These are phyloP conservation scores for Coniophora puteana DNA, from an alignment of 1,284 basidiomycete species.

Conservation along the genomic window DNA sequence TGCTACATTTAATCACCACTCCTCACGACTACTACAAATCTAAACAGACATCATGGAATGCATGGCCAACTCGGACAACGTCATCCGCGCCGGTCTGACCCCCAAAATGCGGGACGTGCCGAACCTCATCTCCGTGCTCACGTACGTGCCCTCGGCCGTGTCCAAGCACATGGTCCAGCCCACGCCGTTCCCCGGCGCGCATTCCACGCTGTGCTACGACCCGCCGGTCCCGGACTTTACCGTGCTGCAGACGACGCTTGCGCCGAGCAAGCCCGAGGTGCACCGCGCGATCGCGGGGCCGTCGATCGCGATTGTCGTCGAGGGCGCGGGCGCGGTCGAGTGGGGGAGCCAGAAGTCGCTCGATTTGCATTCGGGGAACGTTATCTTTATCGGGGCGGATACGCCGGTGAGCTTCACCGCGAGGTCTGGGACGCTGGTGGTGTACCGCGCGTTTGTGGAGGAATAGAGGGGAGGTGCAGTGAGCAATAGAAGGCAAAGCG, in stretches of 20 bases:
- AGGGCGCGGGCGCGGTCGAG: conserved; percentile 58
- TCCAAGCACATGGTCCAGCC: conserved; percentile 70
- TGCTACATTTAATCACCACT: neutral
- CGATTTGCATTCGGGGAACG: conserved; percentile 64
- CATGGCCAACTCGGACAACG: conserved; percentile 99
- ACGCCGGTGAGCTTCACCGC: conserved; percentile 39
- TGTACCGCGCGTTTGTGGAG: conserved; percentile 79
- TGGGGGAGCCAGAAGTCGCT: conserved; percentile 43
- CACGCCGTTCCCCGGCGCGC: conserved; percentile 38
- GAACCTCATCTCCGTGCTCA: conserved; percentile 86
- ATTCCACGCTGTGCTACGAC: conserved; percentile 65
- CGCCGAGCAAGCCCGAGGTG: conserved; percentile 41
- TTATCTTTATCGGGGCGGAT: conserved; percentile 83
- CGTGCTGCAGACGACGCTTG: conserved; percentile 67
- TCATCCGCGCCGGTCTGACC: conserved; percentile 96
- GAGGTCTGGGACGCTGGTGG: conserved; percentile 31
- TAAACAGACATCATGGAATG: conserved; percentile 97
- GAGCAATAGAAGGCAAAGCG: too few relatives aligned
- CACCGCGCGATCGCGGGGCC: conserved; percentile 77
- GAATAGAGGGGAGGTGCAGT: too few relatives aligned
- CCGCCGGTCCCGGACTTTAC: conserved; percentile 95
- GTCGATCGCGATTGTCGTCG: conserved; percentile 77
- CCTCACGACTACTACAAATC: conserved; percentile 7
- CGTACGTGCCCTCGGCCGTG: conserved; percentile 74
- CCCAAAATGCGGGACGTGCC: conserved; percentile 94